Evolutionary conservation across 2,329 filamentous ascomycete genomes (phyloP).

Genomic region (Penicillium sp.): DNA sequence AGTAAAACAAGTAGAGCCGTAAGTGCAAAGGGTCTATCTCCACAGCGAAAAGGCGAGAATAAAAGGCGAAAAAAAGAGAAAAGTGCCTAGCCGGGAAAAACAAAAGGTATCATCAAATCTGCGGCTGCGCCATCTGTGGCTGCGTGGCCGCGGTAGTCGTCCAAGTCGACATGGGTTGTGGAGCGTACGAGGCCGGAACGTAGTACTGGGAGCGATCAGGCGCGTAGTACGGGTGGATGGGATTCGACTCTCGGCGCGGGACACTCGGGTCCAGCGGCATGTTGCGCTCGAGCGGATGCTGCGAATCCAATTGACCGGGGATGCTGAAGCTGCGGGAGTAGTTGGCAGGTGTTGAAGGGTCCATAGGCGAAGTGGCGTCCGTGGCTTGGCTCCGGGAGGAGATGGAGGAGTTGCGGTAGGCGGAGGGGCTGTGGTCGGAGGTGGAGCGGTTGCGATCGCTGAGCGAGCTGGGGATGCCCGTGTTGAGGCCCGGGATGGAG

Average conservation of each 20-base stretch:
- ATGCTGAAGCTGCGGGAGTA: slow-evolving; percentile 44
- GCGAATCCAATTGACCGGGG: slow-evolving; percentile 32
- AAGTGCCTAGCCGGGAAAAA: background rate
- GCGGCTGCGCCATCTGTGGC: slow-evolving; percentile 41
- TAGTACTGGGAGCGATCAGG: slow-evolving; percentile 39
- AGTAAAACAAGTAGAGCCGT: slow-evolving; percentile 1
- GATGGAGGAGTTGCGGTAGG: slow-evolving; percentile 44
- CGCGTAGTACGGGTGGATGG: slow-evolving; percentile 38
- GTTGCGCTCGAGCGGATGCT: slow-evolving; percentile 35
- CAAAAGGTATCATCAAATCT: slow-evolving; percentile 31
- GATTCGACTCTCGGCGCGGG: slow-evolving; percentile 40
- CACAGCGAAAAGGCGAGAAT: slow-evolving; percentile 7
- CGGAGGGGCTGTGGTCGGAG: slow-evolving; percentile 37
- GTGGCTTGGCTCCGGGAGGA: slow-evolving; percentile 41
- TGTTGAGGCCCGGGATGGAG: slow-evolving; percentile 36
- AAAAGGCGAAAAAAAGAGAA: background rate
- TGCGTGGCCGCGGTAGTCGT: slow-evolving; percentile 41
- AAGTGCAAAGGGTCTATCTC: slow-evolving; percentile 17
- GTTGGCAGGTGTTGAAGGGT: slow-evolving; percentile 37
- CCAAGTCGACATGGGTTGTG: slow-evolving; percentile 38
- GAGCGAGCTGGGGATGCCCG: slow-evolving; percentile 34
- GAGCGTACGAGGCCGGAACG: slow-evolving; percentile 33
- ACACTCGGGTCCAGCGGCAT: slow-evolving; percentile 36
- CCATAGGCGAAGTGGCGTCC: slow-evolving; percentile 42
- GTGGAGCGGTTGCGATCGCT: slow-evolving; percentile 40